These are phyloP conservation scores for Pseudofabraea citricarpa DNA, from an alignment of 2,329 filamentous ascomycete genomes.

Conservation along the genomic window DNA sequence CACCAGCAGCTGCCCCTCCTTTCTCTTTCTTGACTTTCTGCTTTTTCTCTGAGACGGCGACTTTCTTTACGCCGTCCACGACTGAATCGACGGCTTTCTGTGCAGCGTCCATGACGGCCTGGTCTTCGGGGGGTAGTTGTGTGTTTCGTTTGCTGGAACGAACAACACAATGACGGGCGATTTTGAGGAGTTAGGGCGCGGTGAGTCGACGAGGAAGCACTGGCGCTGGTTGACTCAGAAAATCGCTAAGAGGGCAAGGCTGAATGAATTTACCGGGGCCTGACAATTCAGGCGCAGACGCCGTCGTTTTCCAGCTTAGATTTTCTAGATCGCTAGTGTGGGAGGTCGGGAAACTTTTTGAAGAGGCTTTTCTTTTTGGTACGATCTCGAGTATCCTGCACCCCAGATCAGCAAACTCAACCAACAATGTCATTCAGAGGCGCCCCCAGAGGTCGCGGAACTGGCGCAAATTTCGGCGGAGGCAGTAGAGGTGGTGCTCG, in stretches of 20 bases:
- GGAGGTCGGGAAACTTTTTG: too few species aligned
- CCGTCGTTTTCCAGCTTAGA: too few species aligned
- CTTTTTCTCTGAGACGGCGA: conserved; percentile 42
- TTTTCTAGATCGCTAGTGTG: too few species aligned
- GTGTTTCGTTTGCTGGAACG: background rate
- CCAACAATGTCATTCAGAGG: conserved; percentile 36
- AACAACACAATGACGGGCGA: background rate
- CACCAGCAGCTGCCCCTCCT: conserved; percentile 34
- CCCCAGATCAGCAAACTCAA: too few species aligned
- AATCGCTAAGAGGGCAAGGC: too few species aligned
- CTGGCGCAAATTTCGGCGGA: conserved; percentile 43
- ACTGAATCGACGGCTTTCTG: conserved; percentile 43
- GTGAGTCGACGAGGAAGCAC: background rate
- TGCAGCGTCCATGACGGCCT: conserved; percentile 40
- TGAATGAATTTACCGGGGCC: too few species aligned
- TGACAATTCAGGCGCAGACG: too few species aligned
- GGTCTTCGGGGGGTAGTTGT: background rate
- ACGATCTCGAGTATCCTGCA: too few species aligned
- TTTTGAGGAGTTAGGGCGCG: background rate
- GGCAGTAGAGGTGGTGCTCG: conserved; percentile 41
- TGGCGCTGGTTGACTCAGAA: too few species aligned
- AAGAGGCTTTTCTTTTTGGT: too few species aligned
- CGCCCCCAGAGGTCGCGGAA: conserved; percentile 54
- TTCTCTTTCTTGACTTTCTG: conserved; percentile 43
- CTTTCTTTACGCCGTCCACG: conserved; percentile 55